These are phyloP conservation scores for Magnusiomyces clavatus DNA, from an alignment of 1,139 yeast genomes.

Conservation along the genomic window DNA sequence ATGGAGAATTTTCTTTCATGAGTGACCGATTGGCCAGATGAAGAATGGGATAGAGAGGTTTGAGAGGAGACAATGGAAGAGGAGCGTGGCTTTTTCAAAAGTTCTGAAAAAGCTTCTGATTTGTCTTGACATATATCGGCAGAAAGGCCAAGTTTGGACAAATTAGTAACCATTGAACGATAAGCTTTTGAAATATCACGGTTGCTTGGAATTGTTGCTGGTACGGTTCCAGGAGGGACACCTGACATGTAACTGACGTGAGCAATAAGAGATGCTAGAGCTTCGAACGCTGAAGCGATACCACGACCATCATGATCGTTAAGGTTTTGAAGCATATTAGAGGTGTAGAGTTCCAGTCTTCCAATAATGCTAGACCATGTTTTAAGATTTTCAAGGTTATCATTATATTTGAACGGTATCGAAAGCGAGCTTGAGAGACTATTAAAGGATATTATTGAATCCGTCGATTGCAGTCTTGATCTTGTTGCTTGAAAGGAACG, in stretches of 20 bases:
- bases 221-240: conserved; percentile 26
- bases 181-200: conserved; percentile 21
- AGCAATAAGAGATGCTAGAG: conserved; percentile 21
- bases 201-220: conserved; percentile 18
- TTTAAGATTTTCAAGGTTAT: conserved; percentile 8
- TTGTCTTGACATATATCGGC: conserved; percentile 17
- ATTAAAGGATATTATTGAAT: conserved; percentile 9
- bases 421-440: conserved; percentile 12
- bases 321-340: conserved; percentile 14
- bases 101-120: background rate
- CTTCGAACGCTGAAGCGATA: conserved; percentile 16
- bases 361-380: conserved; percentile 18
- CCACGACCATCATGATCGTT: conserved; percentile 15
- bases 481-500: background rate
- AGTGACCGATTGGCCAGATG: conserved; percentile 1
- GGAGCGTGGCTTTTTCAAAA: conserved; percentile 8
- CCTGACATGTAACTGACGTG: conserved; percentile 24
- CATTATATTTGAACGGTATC: conserved; percentile 12
- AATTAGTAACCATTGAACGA: conserved; percentile 22
- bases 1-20: conserved; percentile 10
- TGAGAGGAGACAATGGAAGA: conserved; percentile 11
- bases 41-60: conserved; percentile 8
- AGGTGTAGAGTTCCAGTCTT: conserved; percentile 11
- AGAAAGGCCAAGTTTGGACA: conserved; percentile 21
- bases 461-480: conserved; percentile 4